phyloP scores from a whole-genome alignment of 2,329 filamentous ascomycete genomes.

The Teratosphaeria gauchensis region DNA sequence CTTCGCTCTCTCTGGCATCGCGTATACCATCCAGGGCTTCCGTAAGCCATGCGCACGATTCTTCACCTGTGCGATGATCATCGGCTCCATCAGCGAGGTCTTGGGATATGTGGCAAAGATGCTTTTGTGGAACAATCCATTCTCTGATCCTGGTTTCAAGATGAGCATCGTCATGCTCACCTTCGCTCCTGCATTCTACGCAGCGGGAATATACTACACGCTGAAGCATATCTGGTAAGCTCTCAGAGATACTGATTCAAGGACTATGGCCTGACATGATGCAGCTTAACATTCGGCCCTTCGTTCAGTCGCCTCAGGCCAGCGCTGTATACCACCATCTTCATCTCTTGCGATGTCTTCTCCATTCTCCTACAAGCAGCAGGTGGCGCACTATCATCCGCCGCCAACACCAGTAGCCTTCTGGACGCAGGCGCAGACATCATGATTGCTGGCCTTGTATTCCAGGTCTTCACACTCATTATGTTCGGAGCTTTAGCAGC shows the following conservation, averaged over 20 bases:
- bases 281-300: constrained; percentile 32
- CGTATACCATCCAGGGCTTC: constrained; percentile 23
- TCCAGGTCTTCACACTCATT: constrained; percentile 45
- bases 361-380: constrained; percentile 51
- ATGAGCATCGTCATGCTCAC: constrained; percentile 36
- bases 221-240: constrained; percentile 17
- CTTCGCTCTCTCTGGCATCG: constrained; percentile 24
- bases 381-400: constrained; percentile 49
- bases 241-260: constrained; percentile 9
- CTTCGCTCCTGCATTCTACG: constrained; percentile 35
- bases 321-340: constrained; percentile 42
- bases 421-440: constrained; percentile 43
- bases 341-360: constrained; percentile 49
- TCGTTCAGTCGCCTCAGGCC: constrained; percentile 19
- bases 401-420: constrained; percentile 33
- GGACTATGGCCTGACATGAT: constrained; percentile 18
- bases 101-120: constrained; percentile 36
- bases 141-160: constrained; percentile 33
- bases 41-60: constrained; percentile 26
- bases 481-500: constrained; percentile 36
- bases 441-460: constrained; percentile 49
- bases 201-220: constrained; percentile 15
- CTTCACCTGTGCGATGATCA: constrained; percentile 32
- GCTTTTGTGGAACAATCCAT: constrained; percentile 34
- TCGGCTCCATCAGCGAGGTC: constrained; percentile 34